A percentile compares a stretch with the other conserved stretches of the same genome.
Conservation (phyloP, 306 rosid genomes). For the Morella rubra region DNA sequence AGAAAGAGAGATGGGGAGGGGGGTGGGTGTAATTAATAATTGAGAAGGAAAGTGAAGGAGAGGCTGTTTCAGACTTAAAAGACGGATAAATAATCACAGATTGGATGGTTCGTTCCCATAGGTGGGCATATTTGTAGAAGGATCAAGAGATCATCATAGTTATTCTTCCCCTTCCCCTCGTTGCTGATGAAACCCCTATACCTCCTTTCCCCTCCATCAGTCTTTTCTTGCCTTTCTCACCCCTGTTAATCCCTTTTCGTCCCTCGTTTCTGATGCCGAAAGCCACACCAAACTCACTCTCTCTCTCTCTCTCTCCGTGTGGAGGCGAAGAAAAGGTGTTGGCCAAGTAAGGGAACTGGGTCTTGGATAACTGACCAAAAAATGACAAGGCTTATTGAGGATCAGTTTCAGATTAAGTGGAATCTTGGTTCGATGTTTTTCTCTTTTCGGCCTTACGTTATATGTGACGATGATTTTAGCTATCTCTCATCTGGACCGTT, state of each 20-base stretch:
- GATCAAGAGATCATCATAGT: constrained; percentile 57
- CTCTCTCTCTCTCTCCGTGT: neutral
- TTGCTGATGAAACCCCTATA: constrained; percentile 46
- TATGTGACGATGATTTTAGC: neutral
- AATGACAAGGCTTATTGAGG: constrained; percentile 6
- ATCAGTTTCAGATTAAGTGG: constrained; percentile 10
- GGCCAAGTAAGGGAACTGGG: neutral
- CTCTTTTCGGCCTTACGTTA: neutral
- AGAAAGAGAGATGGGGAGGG: constrained; percentile 2
- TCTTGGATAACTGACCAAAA: constrained; percentile 12
- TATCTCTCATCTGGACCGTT: neutral
- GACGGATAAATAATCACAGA: constrained; percentile 38
- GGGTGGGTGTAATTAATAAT: constrained; percentile 40
- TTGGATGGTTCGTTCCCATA: constrained; percentile 46
- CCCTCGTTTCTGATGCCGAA: constrained; percentile 57
- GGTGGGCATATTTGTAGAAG: constrained; percentile 48
- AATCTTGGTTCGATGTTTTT: neutral
- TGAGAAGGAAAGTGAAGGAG: constrained; percentile 17
- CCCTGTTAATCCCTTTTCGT: constrained; percentile 3
- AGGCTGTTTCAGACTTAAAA: constrained; percentile 27
- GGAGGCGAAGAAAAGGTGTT: neutral
- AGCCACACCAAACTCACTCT: constrained; percentile 9
- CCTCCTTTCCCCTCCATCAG: constrained; percentile 10
- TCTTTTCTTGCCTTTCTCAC: constrained; percentile 17
- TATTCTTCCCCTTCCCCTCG: constrained; percentile 40